These are phyloP conservation scores for Camellia sinensis DNA, from an alignment of 148 eudicot species.

Conservation along the genomic window DNA sequence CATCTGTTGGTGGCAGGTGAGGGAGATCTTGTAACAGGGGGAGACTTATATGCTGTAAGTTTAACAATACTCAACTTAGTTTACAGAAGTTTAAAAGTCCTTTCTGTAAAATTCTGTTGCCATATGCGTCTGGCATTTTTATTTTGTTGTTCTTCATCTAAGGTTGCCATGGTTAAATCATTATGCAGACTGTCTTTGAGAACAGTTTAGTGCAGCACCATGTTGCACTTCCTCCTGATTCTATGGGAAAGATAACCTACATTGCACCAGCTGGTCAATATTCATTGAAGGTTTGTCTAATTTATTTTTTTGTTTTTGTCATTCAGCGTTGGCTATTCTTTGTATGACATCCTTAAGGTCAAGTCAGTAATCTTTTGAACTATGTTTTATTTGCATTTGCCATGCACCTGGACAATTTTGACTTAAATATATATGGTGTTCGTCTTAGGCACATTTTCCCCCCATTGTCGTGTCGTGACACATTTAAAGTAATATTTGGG, in stretches of 20 bases:
- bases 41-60: slow-evolving; percentile 99
- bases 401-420: background rate
- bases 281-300: slow-evolving; percentile 64
- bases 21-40: slow-evolving; percentile 92
- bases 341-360: background rate
- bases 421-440: background rate
- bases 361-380: background rate
- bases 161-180: slow-evolving; percentile 13
- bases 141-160: slow-evolving; percentile 17
- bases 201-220: slow-evolving; percentile 85
- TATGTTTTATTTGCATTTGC: background rate
- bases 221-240: slow-evolving; percentile 93
- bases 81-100: slow-evolving; percentile 7
- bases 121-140: background rate
- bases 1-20: slow-evolving; percentile 58
- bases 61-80: slow-evolving; percentile 3
- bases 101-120: background rate
- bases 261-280: slow-evolving; percentile 95
- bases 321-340: background rate
- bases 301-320: background rate
- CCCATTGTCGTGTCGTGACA: background rate
- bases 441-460: background rate
- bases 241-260: slow-evolving; percentile 93
- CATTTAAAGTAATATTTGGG: background rate
- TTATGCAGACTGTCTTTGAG: slow-evolving; percentile 72